phyloP scores from a whole-genome alignment of 352 stramenopile species.

The Phytophthora palmivora region DNA sequence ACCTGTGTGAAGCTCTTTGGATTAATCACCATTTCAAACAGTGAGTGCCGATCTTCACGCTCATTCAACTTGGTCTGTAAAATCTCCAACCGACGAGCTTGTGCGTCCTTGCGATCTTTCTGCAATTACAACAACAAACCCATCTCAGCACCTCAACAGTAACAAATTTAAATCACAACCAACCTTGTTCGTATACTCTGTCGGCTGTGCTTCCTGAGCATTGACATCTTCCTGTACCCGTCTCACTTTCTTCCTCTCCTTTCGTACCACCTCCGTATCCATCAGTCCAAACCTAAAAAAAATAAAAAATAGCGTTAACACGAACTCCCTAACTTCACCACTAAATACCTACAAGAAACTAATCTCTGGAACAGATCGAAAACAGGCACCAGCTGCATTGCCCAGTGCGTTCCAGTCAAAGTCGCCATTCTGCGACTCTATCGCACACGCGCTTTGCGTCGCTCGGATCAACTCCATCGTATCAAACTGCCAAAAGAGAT shows the following conservation, averaged over 20 bases:
- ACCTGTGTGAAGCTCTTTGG: constrained; percentile 83
- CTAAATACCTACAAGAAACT: constrained; percentile 70
- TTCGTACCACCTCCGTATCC: constrained; percentile 79
- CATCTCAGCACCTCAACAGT: constrained; percentile 5
- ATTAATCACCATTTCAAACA: constrained; percentile 83
- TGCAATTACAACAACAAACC: constrained; percentile 29
- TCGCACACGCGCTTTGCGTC: constrained; percentile 48
- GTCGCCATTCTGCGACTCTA: constrained; percentile 37
- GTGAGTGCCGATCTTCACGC: constrained; percentile 34
- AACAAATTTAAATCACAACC: neutral
- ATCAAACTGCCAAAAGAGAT: constrained; percentile 53
- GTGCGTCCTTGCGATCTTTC: constrained; percentile 82
- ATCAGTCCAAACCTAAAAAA: constrained; percentile 66
- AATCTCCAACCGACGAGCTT: constrained; percentile 74
- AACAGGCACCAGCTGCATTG: constrained; percentile 68
- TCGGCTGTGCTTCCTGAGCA: constrained; percentile 62
- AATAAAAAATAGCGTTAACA: constrained; percentile 14
- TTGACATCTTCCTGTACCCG: constrained; percentile 57
- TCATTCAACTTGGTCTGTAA: constrained; percentile 66
- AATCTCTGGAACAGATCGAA: constrained; percentile 73
- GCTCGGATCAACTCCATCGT: constrained; percentile 66
- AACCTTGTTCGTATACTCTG: constrained; percentile 83
- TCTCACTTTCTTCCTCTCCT: constrained; percentile 64
- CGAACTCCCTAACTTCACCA: no score
- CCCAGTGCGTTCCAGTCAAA: constrained; percentile 81